Evolutionary conservation across 129 eudicot species (phyloP).

Genomic region (Artemisia argyi): DNA sequence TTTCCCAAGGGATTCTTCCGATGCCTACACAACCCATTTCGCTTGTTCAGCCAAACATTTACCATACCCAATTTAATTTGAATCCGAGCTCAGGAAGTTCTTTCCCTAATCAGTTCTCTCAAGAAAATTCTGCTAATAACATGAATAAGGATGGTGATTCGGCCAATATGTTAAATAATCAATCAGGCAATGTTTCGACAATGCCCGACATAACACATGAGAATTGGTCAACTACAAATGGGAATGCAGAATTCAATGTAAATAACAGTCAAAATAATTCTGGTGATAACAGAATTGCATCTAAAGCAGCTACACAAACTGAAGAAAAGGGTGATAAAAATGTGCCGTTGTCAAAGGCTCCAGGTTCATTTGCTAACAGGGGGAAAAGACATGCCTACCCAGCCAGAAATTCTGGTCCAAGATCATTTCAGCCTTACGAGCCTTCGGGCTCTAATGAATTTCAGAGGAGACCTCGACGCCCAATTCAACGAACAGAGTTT

Average conservation of each 20-base stretch:
- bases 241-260: constrained; percentile 26
- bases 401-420: constrained; percentile 43
- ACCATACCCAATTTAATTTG: constrained; percentile 44
- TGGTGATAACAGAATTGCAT: constrained; percentile 27
- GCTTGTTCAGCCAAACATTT: constrained; percentile 65
- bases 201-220: constrained; percentile 28
- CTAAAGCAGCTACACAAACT: constrained; percentile 26
- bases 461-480: constrained; percentile 67
- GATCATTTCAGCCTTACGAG: constrained; percentile 49
- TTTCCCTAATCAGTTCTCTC: constrained; percentile 41
- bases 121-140: constrained; percentile 34
- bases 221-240: constrained; percentile 28
- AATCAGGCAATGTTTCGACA: constrained; percentile 27
- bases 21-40: constrained; percentile 60
- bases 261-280: constrained; percentile 27
- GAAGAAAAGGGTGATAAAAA: constrained; percentile 44
- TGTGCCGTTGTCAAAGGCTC: constrained; percentile 42
- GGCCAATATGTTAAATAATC: constrained; percentile 25
- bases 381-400: constrained; percentile 56
- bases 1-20: constrained; percentile 80
- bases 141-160: constrained; percentile 28
- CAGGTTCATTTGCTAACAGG: constrained; percentile 44
- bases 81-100: constrained; percentile 43
- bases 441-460: constrained; percentile 43
- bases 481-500: constrained; percentile 75